phyloP scores from a whole-genome alignment of 2,329 filamentous ascomycete genomes.

The Diaporthe batatas region DNA sequence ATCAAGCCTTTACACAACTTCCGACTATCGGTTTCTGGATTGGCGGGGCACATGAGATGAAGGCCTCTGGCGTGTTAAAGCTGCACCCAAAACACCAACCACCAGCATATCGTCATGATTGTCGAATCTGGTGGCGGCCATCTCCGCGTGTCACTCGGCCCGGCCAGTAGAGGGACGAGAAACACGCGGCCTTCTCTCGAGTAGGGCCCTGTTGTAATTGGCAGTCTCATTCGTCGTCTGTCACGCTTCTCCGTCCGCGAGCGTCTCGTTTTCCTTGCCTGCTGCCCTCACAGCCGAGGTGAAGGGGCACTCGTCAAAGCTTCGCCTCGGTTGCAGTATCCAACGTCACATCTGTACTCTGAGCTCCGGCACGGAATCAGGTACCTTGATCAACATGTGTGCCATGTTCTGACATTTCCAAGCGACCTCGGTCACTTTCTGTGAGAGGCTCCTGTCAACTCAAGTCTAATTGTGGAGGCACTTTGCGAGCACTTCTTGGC shows the following conservation, averaged over 20 bases:
- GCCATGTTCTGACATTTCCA: too few relatives aligned
- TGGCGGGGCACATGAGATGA: neutral
- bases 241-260: neutral
- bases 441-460: neutral
- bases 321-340: neutral
- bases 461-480: neutral
- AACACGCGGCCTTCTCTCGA: conserved; percentile 16
- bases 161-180: conserved; percentile 27
- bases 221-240: neutral
- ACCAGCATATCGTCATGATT: neutral
- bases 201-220: conserved; percentile 11
- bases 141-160: conserved; percentile 22
- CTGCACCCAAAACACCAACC: neutral
- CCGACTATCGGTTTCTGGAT: neutral
- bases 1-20: conserved; percentile 6
- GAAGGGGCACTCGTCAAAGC: neutral
- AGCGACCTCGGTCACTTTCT: neutral
- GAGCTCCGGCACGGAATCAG: neutral
- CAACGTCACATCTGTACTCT: neutral
- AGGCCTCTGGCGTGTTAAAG: neutral
- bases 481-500: neutral
- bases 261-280: neutral
- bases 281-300: neutral
- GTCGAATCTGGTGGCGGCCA: conserved; percentile 1
- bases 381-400: neutral